These are phyloP conservation scores for Trapa bicornis DNA, from an alignment of 345 rosid species.

Conservation along the genomic window DNA sequence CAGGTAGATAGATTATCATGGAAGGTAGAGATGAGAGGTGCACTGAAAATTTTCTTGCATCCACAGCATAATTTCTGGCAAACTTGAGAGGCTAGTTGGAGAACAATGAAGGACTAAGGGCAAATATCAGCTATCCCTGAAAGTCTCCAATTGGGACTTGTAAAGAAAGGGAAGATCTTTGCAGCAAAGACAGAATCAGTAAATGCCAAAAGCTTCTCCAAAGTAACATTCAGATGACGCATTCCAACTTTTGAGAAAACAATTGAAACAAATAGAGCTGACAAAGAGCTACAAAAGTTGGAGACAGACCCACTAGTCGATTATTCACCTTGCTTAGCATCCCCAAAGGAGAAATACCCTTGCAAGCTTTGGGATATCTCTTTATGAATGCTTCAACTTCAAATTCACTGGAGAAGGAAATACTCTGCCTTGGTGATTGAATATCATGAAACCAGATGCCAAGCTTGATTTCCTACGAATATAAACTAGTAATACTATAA, in stretches of 20 bases:
- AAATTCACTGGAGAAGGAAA: conserved; percentile 29
- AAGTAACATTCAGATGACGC: not conserved
- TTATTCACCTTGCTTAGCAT: not conserved
- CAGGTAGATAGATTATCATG: not conserved
- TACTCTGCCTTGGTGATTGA: conserved; percentile 64
- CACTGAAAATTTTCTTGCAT: not conserved
- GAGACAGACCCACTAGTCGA: not conserved
- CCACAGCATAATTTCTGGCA: not conserved
- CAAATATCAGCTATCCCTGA: not conserved
- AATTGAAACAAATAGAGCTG: not conserved
- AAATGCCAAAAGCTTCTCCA: not conserved
- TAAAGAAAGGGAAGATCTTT: not conserved
- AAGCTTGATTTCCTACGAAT: not conserved
- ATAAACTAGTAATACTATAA: not conserved
- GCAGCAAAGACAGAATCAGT: not conserved
- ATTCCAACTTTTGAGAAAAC: not conserved
- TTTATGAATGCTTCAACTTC: conserved; percentile 38
- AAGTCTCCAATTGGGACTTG: not conserved
- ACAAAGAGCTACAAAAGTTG: not conserved
- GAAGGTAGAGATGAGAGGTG: not conserved
- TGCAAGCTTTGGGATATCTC: not conserved
- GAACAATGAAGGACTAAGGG: too few relatives aligned
- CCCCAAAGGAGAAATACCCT: not conserved
- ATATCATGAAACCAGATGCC: conserved; percentile 47
- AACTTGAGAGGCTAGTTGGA: not conserved